Conservation (phyloP, 2,329 filamentous ascomycete species). For the Fusarium stilboides region DNA sequence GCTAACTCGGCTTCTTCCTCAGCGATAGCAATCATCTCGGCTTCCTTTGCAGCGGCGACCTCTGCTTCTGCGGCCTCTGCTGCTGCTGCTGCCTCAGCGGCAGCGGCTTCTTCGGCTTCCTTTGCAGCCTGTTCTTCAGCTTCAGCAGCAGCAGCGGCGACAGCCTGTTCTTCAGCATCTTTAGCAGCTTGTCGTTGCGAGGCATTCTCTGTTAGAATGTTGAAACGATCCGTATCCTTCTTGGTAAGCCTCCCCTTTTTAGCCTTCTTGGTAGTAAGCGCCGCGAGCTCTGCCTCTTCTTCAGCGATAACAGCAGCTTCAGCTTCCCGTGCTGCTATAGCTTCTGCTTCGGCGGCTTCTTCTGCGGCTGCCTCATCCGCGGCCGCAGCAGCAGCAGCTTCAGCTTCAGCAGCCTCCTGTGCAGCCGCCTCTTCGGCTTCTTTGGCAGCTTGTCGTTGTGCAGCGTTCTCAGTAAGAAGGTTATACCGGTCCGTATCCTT, state of each 20-base stretch:
- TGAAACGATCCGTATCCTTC: constrained; percentile 45
- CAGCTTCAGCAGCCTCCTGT: constrained; percentile 41
- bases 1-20: constrained; percentile 40
- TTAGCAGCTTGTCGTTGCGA: constrained; percentile 39
- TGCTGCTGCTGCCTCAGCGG: constrained; percentile 20
- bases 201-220: constrained; percentile 44
- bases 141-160: constrained; percentile 15
- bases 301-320: constrained; percentile 34
- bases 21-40: constrained; percentile 23
- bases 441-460: constrained; percentile 33
- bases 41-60: constrained; percentile 35
- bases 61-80: constrained; percentile 36
- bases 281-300: constrained; percentile 45
- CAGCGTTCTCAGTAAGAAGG: constrained; percentile 38
- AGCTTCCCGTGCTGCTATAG: constrained; percentile 33
- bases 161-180: constrained; percentile 47
- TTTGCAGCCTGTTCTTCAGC: constrained; percentile 38
- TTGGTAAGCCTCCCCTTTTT: constrained; percentile 45
- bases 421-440: constrained; percentile 44
- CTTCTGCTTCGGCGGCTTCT: constrained; percentile 38
- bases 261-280: constrained; percentile 41
- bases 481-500: constrained; percentile 44
- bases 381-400: constrained; percentile 22
- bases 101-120: constrained; percentile 50
- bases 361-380: constrained; percentile 33